phyloP scores from a whole-genome alignment of 2,329 filamentous ascomycete species.

The Penicillium sp. region DNA sequence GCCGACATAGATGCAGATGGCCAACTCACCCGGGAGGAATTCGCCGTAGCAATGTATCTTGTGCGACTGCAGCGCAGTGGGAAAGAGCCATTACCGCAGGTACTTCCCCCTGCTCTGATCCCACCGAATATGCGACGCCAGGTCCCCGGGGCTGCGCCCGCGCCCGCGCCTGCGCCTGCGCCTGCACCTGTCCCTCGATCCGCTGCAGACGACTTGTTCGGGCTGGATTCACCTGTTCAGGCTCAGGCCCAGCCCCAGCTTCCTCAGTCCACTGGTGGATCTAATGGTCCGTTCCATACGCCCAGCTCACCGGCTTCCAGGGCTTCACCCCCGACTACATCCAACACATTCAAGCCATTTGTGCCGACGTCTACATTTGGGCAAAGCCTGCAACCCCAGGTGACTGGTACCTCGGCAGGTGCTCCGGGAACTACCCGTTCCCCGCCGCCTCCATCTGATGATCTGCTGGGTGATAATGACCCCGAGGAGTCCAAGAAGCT shows the following conservation, averaged over 20 bases:
- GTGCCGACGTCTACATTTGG: conserved; percentile 89
- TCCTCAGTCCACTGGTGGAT: conserved; percentile 67
- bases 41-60: conserved; percentile 94
- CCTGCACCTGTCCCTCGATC: conserved; percentile 56
- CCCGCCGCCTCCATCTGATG: conserved; percentile 60
- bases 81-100: conserved; percentile 63
- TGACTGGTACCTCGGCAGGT: conserved; percentile 58
- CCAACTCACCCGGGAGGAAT: conserved; percentile 78
- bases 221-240: conserved; percentile 64
- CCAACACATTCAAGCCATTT: conserved; percentile 76
- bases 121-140: conserved; percentile 74
- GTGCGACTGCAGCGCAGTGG: conserved; percentile 82
- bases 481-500: conserved; percentile 82
- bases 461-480: conserved; percentile 85
- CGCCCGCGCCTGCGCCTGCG: conserved; percentile 37
- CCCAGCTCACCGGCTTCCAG: conserved; percentile 45
- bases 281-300: conserved; percentile 53
- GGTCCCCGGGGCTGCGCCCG: conserved; percentile 35
- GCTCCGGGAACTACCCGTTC: conserved; percentile 31
- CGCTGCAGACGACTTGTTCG: conserved; percentile 88
- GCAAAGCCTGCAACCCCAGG: conserved; percentile 68
- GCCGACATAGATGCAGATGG: conserved; percentile 90
- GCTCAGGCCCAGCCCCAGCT: conserved; percentile 53
- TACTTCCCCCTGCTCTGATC: conserved; percentile 73
- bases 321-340: conserved; percentile 34